Percentiles rank a stretch among this genome's conserved stretches.
phyloP scores from a whole-genome alignment of 306 rosid species.

The Lathyrus tuberosus region DNA sequence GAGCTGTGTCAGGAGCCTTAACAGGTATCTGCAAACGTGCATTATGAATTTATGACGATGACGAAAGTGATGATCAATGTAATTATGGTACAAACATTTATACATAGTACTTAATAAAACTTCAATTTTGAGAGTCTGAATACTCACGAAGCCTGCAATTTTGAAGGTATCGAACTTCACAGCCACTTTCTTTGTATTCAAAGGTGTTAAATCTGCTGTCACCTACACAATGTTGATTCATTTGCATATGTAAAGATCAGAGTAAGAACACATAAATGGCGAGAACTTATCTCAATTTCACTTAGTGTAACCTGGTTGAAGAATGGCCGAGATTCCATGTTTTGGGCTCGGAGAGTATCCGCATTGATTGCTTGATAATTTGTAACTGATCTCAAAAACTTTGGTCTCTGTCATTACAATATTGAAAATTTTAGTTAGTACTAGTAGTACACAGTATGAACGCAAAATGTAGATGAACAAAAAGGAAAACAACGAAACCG shows the following conservation, averaged over 20 bases:
- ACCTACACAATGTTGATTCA: slow-evolving; percentile 57
- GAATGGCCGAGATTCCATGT: slow-evolving; percentile 91
- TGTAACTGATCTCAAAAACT: slow-evolving; percentile 69
- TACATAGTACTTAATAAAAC: slow-evolving; percentile 2
- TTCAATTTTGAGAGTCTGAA: slow-evolving; percentile 22
- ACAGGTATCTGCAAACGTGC: slow-evolving; percentile 66
- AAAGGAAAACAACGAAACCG: background rate
- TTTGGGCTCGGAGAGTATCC: slow-evolving; percentile 88
- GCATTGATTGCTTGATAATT: slow-evolving; percentile 87
- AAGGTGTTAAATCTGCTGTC: slow-evolving; percentile 86
- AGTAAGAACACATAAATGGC: slow-evolving; percentile 11
- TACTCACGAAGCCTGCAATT: slow-evolving; percentile 81
- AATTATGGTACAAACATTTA: background rate
- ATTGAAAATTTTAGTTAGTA: slow-evolving; percentile 22
- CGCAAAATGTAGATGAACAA: slow-evolving; percentile 1
- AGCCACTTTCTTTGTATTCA: slow-evolving; percentile 84
- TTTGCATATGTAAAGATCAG: slow-evolving; percentile 13
- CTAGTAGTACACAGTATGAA: background rate
- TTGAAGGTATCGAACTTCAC: slow-evolving; percentile 84
- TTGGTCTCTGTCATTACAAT: slow-evolving; percentile 67
- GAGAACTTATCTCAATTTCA: slow-evolving; percentile 28
- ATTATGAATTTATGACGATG: background rate
- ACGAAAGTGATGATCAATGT: background rate
- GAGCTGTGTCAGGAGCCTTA: slow-evolving; percentile 91
- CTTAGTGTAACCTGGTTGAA: slow-evolving; percentile 75